These are phyloP conservation scores for Penicillium manginii DNA, from an alignment of 495 filamentous ascomycete species.

Conservation along the genomic window DNA sequence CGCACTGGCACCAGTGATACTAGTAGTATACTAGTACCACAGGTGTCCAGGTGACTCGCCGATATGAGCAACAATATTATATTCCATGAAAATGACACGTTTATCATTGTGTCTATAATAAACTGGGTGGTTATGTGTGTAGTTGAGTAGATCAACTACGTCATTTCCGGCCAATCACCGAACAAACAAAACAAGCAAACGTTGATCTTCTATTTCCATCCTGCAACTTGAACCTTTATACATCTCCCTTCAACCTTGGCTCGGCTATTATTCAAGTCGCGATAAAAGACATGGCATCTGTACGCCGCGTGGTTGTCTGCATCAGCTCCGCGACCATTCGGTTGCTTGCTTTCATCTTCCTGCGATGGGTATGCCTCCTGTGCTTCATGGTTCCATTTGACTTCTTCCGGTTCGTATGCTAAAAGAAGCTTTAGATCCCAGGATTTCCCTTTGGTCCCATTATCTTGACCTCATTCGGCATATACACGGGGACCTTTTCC, in stretches of 20 bases:
- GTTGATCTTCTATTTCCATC: not conserved
- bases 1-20: too few species aligned
- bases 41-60: too few species aligned
- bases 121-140: too few species aligned
- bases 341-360: slow-evolving; percentile 48
- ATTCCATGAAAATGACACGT: too few species aligned
- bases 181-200: not conserved
- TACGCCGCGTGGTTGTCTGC: not conserved
- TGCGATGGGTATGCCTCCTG: slow-evolving; percentile 76
- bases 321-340: not conserved
- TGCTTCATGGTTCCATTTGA: not conserved
- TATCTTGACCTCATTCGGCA: slow-evolving; percentile 68
- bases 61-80: too few species aligned
- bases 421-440: slow-evolving; percentile 54
- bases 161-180: slow-evolving; percentile 2
- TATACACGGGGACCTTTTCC: slow-evolving; percentile 72
- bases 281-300: not conserved
- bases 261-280: not conserved
- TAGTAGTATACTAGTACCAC: too few species aligned
- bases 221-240: not conserved
- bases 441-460: slow-evolving; percentile 64
- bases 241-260: not conserved
- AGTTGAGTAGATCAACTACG: not conserved
- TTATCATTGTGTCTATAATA: too few species aligned
- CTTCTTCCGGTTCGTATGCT: not conserved